phyloP scores from a whole-genome alignment of 805 yeast genomes.

The Maudiozyma saulgeensis region DNA sequence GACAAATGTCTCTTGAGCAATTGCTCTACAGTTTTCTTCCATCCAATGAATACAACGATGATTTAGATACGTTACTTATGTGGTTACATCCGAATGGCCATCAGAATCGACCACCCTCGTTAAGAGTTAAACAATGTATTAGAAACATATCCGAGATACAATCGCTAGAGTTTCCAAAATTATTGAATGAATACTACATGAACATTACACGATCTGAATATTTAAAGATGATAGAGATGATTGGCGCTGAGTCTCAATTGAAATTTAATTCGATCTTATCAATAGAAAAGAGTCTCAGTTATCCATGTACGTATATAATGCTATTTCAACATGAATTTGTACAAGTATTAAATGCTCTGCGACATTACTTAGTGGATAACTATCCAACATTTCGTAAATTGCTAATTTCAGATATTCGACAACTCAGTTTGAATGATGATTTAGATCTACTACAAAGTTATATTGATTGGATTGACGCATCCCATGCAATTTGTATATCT shows the following conservation, averaged over 20 bases:
- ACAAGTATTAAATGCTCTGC: constrained; percentile 14
- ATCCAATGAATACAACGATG: constrained; percentile 9
- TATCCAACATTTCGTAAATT: constrained; percentile 9
- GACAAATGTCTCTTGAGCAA: constrained; percentile 1
- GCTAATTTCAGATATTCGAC: constrained; percentile 8
- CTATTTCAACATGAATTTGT: constrained; percentile 12
- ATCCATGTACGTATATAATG: constrained; percentile 16
- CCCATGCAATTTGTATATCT: constrained; percentile 8
- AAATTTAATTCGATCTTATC: constrained; percentile 6
- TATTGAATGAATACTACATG: constrained; percentile 12
- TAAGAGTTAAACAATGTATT: constrained; percentile 14
- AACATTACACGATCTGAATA: constrained; percentile 19
- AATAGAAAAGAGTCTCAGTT: constrained; percentile 17
- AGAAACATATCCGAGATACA: constrained; percentile 5
- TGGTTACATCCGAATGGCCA: constrained; percentile 25
- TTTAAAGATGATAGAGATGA: constrained; percentile 3
- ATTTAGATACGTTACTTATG: constrained; percentile 14
- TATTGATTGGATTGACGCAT: constrained; percentile 19
- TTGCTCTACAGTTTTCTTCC: constrained; percentile 1
- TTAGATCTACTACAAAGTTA: constrained; percentile 16
- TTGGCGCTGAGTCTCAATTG: background rate
- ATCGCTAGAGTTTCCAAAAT: background rate
- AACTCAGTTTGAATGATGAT: constrained; percentile 20
- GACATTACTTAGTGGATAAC: constrained; percentile 20
- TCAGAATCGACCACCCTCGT: constrained; percentile 21